Evolutionary conservation across 2,329 filamentous ascomycete genomes (phyloP).

Genomic region (Pyrenophora seminiperda): DNA sequence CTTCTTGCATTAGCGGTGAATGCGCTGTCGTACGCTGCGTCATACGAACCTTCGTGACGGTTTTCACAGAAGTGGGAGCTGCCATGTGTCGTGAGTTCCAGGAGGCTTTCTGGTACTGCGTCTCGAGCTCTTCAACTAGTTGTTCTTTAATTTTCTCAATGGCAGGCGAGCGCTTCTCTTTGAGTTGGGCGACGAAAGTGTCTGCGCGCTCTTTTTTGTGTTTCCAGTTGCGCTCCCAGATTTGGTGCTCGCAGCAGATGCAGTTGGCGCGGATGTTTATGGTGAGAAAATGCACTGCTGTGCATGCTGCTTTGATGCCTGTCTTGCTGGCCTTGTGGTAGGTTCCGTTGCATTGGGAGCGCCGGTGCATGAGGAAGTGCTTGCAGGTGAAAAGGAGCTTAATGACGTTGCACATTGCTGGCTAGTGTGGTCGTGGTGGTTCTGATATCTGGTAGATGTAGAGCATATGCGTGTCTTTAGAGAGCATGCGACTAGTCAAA

Average conservation of each 20-base stretch:
- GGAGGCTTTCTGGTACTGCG: constrained; percentile 7
- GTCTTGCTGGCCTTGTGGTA: constrained; percentile 28
- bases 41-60: constrained; percentile 10
- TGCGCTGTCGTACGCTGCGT: neutral
- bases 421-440: neutral
- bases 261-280: constrained; percentile 24
- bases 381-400: constrained; percentile 41
- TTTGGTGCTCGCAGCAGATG: constrained; percentile 28
- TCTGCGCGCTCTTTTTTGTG: constrained; percentile 22
- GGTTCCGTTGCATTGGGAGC: constrained; percentile 44
- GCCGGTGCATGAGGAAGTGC: constrained; percentile 32
- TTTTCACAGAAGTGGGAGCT: constrained; percentile 8
- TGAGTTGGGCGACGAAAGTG: constrained; percentile 11
- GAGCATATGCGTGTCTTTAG: too few species aligned
- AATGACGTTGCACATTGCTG: constrained; percentile 48
- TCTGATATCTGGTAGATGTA: too few species aligned
- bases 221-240: constrained; percentile 25
- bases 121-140: constrained; percentile 20
- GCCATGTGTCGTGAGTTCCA: constrained; percentile 23
- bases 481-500: too few species aligned
- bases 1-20: constrained; percentile 25
- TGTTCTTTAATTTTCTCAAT: constrained; percentile 8
- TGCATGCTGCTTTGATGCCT: constrained; percentile 32
- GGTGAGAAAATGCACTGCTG: constrained; percentile 29
- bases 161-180: constrained; percentile 6